These are phyloP conservation scores for Claviceps pusilla DNA, from an alignment of 2,329 filamentous ascomycete species.

Conservation along the genomic window DNA sequence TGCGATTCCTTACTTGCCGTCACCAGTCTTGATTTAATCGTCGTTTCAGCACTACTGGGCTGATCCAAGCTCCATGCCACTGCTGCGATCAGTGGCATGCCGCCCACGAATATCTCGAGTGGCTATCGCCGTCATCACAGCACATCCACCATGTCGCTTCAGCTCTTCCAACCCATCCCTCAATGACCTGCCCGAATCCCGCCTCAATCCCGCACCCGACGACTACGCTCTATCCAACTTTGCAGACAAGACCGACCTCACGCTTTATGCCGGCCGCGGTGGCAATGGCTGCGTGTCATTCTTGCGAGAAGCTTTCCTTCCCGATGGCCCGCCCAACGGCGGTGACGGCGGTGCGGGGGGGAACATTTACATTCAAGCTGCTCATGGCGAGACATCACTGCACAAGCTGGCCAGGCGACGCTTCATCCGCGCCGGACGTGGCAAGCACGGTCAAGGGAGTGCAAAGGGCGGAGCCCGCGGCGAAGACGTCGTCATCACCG, in stretches of 20 bases:
- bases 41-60: neutral
- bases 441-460: conserved; percentile 66
- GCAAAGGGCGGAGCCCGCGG: conserved; percentile 62
- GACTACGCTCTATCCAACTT: conserved; percentile 77
- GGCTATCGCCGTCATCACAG: neutral
- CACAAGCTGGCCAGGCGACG: conserved; percentile 76
- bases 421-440: conserved; percentile 57
- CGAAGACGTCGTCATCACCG: conserved; percentile 73
- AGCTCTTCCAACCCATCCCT: conserved; percentile 14
- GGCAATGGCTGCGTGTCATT: conserved; percentile 93
- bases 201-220: conserved; percentile 66
- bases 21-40: neutral
- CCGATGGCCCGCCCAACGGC: conserved; percentile 81
- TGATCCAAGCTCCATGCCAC: conserved; percentile 2
- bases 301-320: conserved; percentile 75
- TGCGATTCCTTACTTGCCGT: neutral
- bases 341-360: conserved; percentile 88
- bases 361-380: conserved; percentile 85
- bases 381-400: conserved; percentile 78
- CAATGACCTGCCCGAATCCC: conserved; percentile 30
- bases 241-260: conserved; percentile 69
- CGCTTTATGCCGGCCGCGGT: conserved; percentile 62
- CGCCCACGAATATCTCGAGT: conserved; percentile 2
- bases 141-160: conserved; percentile 1
- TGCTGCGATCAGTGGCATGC: conserved; percentile 2